Conservation (phyloP, 176 grass and related monocot genomes). For the Cenchrus purpureus region DNA sequence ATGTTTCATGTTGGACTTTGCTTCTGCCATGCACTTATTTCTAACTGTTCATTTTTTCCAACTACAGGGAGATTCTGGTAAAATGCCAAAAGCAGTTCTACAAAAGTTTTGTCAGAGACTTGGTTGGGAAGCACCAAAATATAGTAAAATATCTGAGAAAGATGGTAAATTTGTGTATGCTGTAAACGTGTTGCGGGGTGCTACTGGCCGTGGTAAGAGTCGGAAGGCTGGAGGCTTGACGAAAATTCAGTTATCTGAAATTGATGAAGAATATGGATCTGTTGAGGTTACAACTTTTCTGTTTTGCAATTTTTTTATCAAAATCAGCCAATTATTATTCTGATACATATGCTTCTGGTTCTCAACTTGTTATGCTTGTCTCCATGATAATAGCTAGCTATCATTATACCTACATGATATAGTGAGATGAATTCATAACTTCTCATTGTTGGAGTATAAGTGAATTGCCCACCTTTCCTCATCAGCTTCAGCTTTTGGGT, state of each 20-base stretch:
- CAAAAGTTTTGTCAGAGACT: conserved; percentile 93
- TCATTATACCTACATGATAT: conserved; percentile 1
- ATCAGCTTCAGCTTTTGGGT: too few relatives aligned
- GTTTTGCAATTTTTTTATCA: too few relatives aligned
- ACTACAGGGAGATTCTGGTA: conserved; percentile 73
- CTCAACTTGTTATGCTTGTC: background rate
- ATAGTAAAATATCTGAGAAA: conserved; percentile 85
- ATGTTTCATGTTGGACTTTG: conserved; percentile 31
- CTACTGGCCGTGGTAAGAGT: conserved; percentile 91
- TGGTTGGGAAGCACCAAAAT: conserved; percentile 92
- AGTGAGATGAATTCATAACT: conserved; percentile 18
- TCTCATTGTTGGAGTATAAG: background rate
- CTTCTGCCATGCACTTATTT: conserved; percentile 34
- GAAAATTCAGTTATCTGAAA: conserved; percentile 71
- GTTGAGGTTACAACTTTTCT: conserved; percentile 68
- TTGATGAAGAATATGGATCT: conserved; percentile 69
- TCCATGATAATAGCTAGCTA: conserved; percentile 15
- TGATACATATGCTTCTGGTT: conserved; percentile 20
- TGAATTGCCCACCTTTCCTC: too few relatives aligned
- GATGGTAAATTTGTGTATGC: conserved; percentile 78
- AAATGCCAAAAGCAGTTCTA: conserved; percentile 80
- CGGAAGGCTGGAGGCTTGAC: conserved; percentile 93
- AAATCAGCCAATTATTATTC: background rate
- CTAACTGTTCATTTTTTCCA: conserved; percentile 28
- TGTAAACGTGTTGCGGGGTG: conserved; percentile 78